A percentile compares a stretch with the other conserved stretches of the same genome.
phyloP scores from a whole-genome alignment of 1,139 yeast species.

The Yamadazyma dushanensis region DNA sequence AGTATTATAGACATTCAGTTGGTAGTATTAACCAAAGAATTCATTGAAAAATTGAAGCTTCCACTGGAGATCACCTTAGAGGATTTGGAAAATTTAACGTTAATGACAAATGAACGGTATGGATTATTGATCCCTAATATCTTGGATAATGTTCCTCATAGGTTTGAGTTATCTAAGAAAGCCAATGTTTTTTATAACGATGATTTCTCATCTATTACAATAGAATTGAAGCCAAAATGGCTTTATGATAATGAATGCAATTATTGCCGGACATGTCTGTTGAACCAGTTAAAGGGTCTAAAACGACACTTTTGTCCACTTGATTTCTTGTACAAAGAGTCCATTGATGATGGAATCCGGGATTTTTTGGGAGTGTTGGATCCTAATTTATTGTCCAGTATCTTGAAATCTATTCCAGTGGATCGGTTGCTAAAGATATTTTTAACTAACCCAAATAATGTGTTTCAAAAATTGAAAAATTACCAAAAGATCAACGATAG shows the following conservation, averaged over 20 bases:
- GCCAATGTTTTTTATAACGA: conserved; percentile 32
- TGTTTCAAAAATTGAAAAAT: conserved; percentile 38
- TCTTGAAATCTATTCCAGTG: conserved; percentile 29
- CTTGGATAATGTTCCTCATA: conserved; percentile 32
- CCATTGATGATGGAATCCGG: conserved; percentile 33
- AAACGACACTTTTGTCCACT: conserved; percentile 46
- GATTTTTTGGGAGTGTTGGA: conserved; percentile 38
- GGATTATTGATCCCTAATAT: conserved; percentile 46
- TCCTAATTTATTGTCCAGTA: conserved; percentile 19
- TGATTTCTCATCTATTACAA: conserved; percentile 29
- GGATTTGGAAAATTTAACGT: conserved; percentile 25
- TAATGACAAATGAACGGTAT: conserved; percentile 40
- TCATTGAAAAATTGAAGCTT: conserved; percentile 29
- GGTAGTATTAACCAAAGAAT: conserved; percentile 36
- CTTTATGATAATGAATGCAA: conserved; percentile 41
- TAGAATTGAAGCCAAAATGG: conserved; percentile 52
- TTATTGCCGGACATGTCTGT: conserved; percentile 49
- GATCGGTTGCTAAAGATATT: conserved; percentile 27
- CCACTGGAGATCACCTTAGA: too few relatives aligned
- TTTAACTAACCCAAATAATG: conserved; percentile 32
- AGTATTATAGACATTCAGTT: conserved; percentile 42
- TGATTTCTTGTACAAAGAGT: conserved; percentile 35
- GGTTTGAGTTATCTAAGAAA: conserved; percentile 32
- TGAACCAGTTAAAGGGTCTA: conserved; percentile 35
- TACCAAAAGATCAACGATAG: conserved; percentile 38